Percentiles rank a stretch among this genome's conserved stretches.
phyloP scores from a whole-genome alignment of 2,329 filamentous ascomycete species.

The Dactylellina parvicollis region DNA sequence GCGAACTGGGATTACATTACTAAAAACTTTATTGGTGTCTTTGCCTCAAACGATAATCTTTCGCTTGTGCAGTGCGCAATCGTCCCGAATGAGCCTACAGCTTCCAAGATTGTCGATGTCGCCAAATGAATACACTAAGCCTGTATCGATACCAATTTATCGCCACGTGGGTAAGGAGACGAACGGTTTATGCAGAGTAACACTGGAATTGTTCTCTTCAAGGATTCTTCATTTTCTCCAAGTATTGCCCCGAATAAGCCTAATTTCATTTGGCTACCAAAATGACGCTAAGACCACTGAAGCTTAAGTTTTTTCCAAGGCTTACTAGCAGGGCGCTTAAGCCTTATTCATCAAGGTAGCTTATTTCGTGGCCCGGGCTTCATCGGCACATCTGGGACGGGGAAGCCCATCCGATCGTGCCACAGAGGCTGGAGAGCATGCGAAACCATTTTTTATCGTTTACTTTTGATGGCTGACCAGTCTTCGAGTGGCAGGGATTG shows the following conservation, averaged over 20 bases:
- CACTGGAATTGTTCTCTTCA: not conserved
- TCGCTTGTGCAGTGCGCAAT: not conserved
- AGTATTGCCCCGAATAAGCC: not conserved
- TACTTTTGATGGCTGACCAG: no score
- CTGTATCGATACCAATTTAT: not conserved
- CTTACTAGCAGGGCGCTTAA: not conserved
- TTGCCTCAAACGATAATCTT: not conserved
- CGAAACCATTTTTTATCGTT: no score
- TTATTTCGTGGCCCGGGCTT: not conserved
- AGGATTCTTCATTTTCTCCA: constrained; percentile 1
- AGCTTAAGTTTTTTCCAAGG: not conserved
- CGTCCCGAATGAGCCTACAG: not conserved
- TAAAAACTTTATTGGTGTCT: not conserved
- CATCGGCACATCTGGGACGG: not conserved
- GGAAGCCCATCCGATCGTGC: constrained; percentile 18
- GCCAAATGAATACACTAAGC: not conserved
- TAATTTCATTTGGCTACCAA: not conserved
- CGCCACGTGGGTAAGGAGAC: constrained; percentile 1
- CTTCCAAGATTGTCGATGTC: not conserved
- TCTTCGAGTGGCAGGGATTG: no score
- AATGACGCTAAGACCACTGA: not conserved
- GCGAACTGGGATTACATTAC: not conserved
- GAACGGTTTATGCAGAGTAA: not conserved
- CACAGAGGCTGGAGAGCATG: constrained; percentile 35
- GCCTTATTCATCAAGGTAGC: not conserved